phyloP scores from a whole-genome alignment of 2,329 filamentous ascomycete species.

The Neonectria sp. region DNA sequence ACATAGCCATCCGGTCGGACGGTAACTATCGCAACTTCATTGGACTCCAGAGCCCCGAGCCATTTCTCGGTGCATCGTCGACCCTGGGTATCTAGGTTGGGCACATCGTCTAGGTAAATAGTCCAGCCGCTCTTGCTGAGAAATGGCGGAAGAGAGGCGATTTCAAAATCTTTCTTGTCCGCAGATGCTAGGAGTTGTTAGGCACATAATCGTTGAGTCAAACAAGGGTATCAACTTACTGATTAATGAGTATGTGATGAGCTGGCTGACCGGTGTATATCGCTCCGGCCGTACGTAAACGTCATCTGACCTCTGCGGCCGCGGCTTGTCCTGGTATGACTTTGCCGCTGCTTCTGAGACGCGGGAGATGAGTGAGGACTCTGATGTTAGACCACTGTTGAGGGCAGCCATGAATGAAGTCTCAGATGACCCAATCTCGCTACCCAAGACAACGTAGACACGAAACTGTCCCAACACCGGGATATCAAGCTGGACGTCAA shows the following conservation, averaged over 20 bases:
- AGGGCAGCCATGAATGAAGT: conserved; percentile 71
- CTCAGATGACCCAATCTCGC: conserved; percentile 63
- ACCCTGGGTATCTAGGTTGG: conserved; percentile 32
- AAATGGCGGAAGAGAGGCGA: conserved; percentile 28
- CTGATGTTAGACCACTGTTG: conserved; percentile 66
- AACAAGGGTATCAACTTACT: conserved; percentile 59
- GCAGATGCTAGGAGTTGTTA: conserved; percentile 30
- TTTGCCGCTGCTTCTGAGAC: conserved; percentile 69
- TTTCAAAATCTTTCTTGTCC: conserved; percentile 36
- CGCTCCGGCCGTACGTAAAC: conserved; percentile 76
- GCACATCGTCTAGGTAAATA: conserved; percentile 35
- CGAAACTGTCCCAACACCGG: conserved; percentile 83
- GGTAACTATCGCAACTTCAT: conserved; percentile 35
- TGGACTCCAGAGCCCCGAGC: conserved; percentile 35
- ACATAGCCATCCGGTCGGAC: conserved; percentile 44
- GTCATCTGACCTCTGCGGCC: conserved; percentile 70
- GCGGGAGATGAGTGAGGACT: conserved; percentile 68
- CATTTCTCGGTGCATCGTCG: conserved; percentile 44
- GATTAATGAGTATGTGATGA: conserved; percentile 78
- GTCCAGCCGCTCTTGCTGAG: conserved; percentile 34
- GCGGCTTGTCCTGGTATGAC: conserved; percentile 73
- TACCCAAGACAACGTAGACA: conserved; percentile 77
- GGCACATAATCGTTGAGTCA: neutral
- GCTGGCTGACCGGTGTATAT: conserved; percentile 75
- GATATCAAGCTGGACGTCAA: conserved; percentile 83